Percentiles rank a stretch among this genome's conserved stretches.
These are phyloP conservation scores for Saccharomyces hybrid DNA, from an alignment of 1,139 yeast species.

Conservation along the genomic window DNA sequence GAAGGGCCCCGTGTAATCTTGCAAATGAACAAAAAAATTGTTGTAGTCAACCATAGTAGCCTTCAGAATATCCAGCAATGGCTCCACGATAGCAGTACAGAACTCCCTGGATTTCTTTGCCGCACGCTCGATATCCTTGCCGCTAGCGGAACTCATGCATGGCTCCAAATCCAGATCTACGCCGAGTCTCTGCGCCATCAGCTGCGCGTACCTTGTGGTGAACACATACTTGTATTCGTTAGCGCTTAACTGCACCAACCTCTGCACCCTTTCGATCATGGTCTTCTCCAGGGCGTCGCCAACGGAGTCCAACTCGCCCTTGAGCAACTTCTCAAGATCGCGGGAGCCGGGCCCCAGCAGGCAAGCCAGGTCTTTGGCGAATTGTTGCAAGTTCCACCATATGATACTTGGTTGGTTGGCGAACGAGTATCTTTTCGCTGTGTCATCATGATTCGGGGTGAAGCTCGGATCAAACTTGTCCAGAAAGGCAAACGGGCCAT, in stretches of 20 bases:
- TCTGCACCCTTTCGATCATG: constrained; percentile 56
- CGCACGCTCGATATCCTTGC: constrained; percentile 9
- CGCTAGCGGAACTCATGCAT: constrained; percentile 10
- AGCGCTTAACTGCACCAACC: constrained; percentile 56
- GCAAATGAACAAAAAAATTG: constrained; percentile 62
- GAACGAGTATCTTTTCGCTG: constrained; percentile 62
- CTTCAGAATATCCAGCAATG: constrained; percentile 56
- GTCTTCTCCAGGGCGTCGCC: constrained; percentile 44
- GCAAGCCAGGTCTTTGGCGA: constrained; percentile 81
- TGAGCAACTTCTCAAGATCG: constrained; percentile 34
- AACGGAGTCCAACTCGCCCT: constrained; percentile 33
- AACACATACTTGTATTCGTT: constrained; percentile 59
- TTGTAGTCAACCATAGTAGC: constrained; percentile 71
- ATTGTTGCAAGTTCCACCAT: constrained; percentile 88
- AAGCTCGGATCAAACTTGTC: constrained; percentile 75
- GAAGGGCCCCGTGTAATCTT: constrained; percentile 31
- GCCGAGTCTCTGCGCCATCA: constrained; percentile 68
- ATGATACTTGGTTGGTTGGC: constrained; percentile 76
- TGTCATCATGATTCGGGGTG: constrained; percentile 90
- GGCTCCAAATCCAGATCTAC: constrained; percentile 38
- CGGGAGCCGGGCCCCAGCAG: constrained; percentile 63
- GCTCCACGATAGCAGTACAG: constrained; percentile 39
- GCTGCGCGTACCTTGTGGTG: constrained; percentile 49
- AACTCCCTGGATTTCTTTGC: constrained; percentile 16
- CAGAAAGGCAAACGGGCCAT: constrained; percentile 90